phyloP scores from a whole-genome alignment of 768 basidiomycete species.

The Lentinula raphanica region DNA sequence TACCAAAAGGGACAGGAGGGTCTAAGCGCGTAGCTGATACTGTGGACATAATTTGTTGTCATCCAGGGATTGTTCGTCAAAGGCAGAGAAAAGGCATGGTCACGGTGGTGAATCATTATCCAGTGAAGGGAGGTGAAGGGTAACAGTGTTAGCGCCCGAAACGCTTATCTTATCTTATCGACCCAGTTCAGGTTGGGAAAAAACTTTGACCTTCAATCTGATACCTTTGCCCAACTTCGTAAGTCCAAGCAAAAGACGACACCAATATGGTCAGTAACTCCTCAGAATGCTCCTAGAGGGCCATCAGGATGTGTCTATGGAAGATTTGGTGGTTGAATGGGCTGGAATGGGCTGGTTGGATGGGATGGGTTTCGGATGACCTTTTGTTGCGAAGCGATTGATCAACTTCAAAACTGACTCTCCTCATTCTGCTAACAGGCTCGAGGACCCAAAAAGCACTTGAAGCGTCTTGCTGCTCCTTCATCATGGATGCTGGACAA shows the following conservation, averaged over 20 bases:
- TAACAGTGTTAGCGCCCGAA: neutral
- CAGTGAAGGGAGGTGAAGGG: neutral
- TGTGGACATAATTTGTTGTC: no score
- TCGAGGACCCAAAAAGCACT: conserved; percentile 98
- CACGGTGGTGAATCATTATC: no score
- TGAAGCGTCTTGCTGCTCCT: conserved; percentile 96
- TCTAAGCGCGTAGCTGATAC: no score
- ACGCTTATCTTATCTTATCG: neutral
- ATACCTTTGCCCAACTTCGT: conserved; percentile 4
- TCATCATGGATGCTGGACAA: conserved; percentile 99
- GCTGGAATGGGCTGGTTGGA: conserved; percentile 39
- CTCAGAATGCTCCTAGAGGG: neutral
- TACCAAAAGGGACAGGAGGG: no score
- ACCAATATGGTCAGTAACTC: conserved; percentile 43
- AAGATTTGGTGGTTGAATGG: neutral
- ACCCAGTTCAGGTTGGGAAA: neutral
- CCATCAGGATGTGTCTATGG: neutral
- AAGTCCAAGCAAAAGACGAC: conserved; percentile 14
- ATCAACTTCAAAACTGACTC: conserved; percentile 20
- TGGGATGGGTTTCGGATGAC: conserved; percentile 31
- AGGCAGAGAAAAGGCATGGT: no score
- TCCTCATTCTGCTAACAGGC: conserved; percentile 46
- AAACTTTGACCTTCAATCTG: neutral
- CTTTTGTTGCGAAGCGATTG: conserved; percentile 14
- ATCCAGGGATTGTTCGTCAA: no score